These are phyloP conservation scores for Lentinula boryana DNA, from an alignment of 768 basidiomycete genomes.

Conservation along the genomic window DNA sequence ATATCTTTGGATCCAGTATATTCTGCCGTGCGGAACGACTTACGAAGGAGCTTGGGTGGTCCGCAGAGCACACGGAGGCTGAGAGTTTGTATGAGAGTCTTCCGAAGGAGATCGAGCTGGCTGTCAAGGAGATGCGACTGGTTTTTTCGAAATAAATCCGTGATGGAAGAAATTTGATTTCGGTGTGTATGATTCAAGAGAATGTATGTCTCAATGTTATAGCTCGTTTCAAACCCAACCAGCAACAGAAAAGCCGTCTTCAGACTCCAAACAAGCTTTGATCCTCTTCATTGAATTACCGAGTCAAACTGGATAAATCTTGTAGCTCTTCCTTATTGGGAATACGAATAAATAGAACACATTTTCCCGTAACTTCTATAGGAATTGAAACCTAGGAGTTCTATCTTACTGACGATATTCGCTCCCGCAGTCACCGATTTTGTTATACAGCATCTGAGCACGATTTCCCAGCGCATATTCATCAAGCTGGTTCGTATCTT, in stretches of 20 bases:
- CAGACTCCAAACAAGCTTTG: too few relatives aligned
- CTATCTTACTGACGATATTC: constrained; percentile 30
- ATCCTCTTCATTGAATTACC: too few relatives aligned
- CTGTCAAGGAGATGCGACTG: not conserved
- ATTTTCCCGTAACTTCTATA: not conserved
- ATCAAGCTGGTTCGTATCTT: constrained; percentile 41
- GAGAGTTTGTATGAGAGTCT: not conserved
- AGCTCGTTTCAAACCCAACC: too few relatives aligned
- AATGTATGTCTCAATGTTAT: too few relatives aligned
- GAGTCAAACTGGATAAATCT: too few relatives aligned
- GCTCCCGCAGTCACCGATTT: constrained; percentile 54
- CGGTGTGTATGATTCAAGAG: too few relatives aligned
- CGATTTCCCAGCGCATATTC: constrained; percentile 32
- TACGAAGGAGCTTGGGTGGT: not conserved
- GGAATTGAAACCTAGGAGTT: too few relatives aligned
- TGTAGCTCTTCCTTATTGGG: too few relatives aligned
- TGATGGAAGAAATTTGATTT: too few relatives aligned
- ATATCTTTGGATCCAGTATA: not conserved
- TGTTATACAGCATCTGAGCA: constrained; percentile 28
- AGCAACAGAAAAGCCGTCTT: too few relatives aligned
- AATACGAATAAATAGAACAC: too few relatives aligned
- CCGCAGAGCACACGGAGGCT: not conserved
- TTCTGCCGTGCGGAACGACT: not conserved
- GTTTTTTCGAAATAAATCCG: not conserved
- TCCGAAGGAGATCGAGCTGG: not conserved